phyloP scores from a whole-genome alignment of 2,329 filamentous ascomycete species.

The Microcyclosporella mali region DNA sequence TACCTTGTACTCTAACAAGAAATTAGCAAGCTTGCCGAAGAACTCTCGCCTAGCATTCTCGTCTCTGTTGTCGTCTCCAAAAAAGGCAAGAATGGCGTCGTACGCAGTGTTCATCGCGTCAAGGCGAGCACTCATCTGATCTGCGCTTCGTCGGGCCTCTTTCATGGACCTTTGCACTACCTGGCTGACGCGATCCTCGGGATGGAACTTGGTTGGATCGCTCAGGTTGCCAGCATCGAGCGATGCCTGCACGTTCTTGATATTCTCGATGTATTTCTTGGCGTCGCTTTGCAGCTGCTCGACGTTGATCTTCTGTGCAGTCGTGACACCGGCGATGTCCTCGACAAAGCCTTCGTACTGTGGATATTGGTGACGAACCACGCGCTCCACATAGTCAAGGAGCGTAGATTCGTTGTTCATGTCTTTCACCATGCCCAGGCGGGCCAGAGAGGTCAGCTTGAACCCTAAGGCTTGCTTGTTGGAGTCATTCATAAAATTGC shows the following conservation, averaged over 20 bases:
- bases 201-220: conserved; percentile 96
- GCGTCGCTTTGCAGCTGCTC: conserved; percentile 85
- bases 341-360: conserved; percentile 87
- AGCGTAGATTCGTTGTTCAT: conserved; percentile 97
- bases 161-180: conserved; percentile 93
- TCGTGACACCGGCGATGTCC: conserved; percentile 74
- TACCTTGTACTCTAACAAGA: conserved; percentile 86
- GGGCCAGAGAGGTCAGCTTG: conserved; percentile 89
- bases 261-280: conserved; percentile 87
- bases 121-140: conserved; percentile 88
- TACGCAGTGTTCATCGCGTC: conserved; percentile 89
- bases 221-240: conserved; percentile 90
- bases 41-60: conserved; percentile 93
- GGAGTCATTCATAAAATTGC: conserved; percentile 99
- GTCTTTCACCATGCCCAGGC: conserved; percentile 96
- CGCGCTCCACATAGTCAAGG: conserved; percentile 90
- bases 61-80: conserved; percentile 86
- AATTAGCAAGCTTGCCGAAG: conserved; percentile 85
- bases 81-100: conserved; percentile 93
- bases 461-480: conserved; percentile 98
- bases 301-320: conserved; percentile 84
- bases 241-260: conserved; percentile 86
- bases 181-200: conserved; percentile 88
- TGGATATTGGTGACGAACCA: conserved; percentile 91
- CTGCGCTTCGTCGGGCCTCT: conserved; percentile 88